Base-by-base conservation (phyloP, 768 basidiomycete species). In the Leucosporidium creatinivorum region DNA sequence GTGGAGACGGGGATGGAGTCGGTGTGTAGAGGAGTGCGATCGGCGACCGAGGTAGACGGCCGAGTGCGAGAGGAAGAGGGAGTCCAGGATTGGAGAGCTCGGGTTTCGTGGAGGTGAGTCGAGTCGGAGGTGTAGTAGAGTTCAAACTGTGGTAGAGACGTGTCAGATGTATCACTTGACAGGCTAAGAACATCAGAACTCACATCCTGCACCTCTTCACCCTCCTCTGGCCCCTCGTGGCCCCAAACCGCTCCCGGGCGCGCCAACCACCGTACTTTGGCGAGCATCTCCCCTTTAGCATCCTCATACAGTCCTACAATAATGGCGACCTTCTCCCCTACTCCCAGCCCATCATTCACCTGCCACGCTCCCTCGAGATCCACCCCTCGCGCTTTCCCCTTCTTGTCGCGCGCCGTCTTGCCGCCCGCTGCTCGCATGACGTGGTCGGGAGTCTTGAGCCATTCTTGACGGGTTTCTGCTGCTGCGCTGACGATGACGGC, bases 91-190 rank as follows among this genome's bases (percentile, higher is more conserved):
- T 62, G 23, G 26, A 48, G 5, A 7, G 52, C 30, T 33, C 67
- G 66, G 3, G 55, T 48, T 54, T 73, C 72, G 6, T 49, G 18
- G 7, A 69, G 57, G 33, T 65, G 56, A 0, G 63, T 65, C 62
- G 72, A 73, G 52, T 73, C 72, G 54, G 60, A 28, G 4, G 72
- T 66, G 60, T 70, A 73, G 47, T 73, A 73, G 12, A 73, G 55
- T 36, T 73, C 72, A 58, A 66, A 67, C 72, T 73, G 66, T 12
- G 6, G n/a, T 36, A 4, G 5, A 54, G 15, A 15, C 26, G 30
- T 9, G 30, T 52, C 26, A 63, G n/a, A n/a, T 19, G 12, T 10
- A 17, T 18, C n/a, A n/a, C n/a, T 13, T n/a, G 19, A 26, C 5
- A 33, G 33, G 39, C 8, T 6, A 1, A 19, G 19, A n/a, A 48